Percentiles rank a stretch among this genome's conserved stretches.
Conservation (phyloP, 306 rosid species). For the Pterocarpus macrocarpus region DNA sequence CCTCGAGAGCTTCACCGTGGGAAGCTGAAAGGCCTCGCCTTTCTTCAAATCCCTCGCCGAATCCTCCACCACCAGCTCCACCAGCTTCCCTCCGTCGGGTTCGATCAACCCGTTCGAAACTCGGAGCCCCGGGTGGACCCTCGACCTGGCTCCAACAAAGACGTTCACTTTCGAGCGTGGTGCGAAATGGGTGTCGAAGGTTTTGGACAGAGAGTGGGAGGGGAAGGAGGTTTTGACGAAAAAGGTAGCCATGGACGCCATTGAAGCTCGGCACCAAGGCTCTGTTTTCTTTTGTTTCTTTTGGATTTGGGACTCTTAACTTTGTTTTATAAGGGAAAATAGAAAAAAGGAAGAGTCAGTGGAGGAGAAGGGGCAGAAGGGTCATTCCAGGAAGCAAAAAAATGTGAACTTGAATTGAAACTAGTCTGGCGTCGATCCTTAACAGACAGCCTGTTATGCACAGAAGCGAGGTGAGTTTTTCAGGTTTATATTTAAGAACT, state of each 20-base stretch:
- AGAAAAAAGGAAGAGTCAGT: constrained; percentile 42
- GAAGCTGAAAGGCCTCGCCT: constrained; percentile 71
- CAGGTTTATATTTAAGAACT: constrained; percentile 4
- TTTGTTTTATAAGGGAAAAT: not conserved
- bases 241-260: constrained; percentile 92
- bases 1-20: constrained; percentile 70
- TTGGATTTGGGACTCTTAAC: not conserved
- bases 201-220: constrained; percentile 53
- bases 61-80: constrained; percentile 77
- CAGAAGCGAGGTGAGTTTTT: not conserved
- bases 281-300: not conserved
- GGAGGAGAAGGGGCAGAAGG: constrained; percentile 49
- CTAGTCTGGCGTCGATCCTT: not conserved
- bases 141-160: constrained; percentile 4
- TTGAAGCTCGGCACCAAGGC: constrained; percentile 51
- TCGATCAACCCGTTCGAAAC: constrained; percentile 82
- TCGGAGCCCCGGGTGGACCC: constrained; percentile 51
- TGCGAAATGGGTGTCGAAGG: constrained; percentile 56
- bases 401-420: not conserved
- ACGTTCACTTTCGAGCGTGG: constrained; percentile 52
- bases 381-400: constrained; percentile 1
- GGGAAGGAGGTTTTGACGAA: constrained; percentile 60
- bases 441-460: constrained; percentile 34
- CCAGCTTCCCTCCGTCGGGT: constrained; percentile 93
- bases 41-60: constrained; percentile 60